A percentile compares a stretch with the other conserved stretches of the same genome.
phyloP scores from a whole-genome alignment of 192 early-diverging fungal genomes.

The Linnemannia zychae region DNA sequence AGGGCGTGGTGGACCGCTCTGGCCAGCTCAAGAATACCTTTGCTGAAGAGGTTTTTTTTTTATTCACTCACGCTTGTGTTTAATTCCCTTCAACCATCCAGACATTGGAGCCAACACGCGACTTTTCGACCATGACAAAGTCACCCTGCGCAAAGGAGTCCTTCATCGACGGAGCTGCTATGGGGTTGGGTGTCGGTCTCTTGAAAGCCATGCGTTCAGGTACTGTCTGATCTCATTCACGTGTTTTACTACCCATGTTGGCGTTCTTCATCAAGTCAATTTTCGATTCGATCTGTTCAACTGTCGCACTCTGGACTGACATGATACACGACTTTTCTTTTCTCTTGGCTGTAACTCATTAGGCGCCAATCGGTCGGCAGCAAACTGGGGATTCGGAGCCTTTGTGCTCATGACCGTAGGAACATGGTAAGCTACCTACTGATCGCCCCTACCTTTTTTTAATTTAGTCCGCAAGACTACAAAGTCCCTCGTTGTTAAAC shows the following conservation, averaged over 20 bases:
- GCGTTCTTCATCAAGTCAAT: neutral
- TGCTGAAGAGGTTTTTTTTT: too few relatives aligned
- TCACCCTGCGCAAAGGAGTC: conserved; percentile 53
- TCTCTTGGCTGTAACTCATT: neutral
- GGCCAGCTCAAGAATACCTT: too few relatives aligned
- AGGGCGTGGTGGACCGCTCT: too few relatives aligned
- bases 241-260: neutral
- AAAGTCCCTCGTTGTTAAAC: neutral
- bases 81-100: neutral
- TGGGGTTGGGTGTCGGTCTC: conserved; percentile 46
- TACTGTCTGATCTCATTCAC: neutral
- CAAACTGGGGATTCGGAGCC: conserved; percentile 50
- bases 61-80: too few relatives aligned
- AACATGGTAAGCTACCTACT: conserved; percentile 33
- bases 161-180: conserved; percentile 43
- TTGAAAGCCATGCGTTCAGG: conserved; percentile 42
- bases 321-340: neutral
- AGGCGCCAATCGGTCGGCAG: conserved; percentile 28
- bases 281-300: too few relatives aligned
- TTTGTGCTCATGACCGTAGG: conserved; percentile 50
- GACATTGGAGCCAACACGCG: conserved; percentile 44
- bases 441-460: neutral
- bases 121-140: conserved; percentile 48
- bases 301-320: neutral
- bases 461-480: neutral